These are phyloP conservation scores for Lentithecium fluviatile DNA, from an alignment of 495 filamentous ascomycete species.

Conservation along the genomic window DNA sequence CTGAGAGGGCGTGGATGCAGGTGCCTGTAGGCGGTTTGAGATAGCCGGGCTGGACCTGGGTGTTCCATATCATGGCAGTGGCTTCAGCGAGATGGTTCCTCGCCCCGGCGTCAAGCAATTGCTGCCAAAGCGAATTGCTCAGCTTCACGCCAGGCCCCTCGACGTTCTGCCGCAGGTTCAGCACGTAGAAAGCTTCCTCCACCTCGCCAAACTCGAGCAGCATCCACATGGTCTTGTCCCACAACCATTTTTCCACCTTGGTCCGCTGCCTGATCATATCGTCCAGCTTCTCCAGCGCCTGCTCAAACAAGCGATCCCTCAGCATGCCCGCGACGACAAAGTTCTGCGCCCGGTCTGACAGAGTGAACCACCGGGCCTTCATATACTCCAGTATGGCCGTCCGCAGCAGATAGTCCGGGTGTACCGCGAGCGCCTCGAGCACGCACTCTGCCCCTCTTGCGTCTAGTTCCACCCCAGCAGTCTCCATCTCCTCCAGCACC, in stretches of 20 bases:
- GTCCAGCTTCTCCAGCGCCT: constrained; percentile 72
- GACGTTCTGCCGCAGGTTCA: constrained; percentile 8
- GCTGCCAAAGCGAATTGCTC: constrained; percentile 58
- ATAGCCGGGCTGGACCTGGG: constrained; percentile 55
- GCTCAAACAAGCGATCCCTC: constrained; percentile 76
- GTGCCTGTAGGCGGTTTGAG: constrained; percentile 66
- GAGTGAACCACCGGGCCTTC: constrained; percentile 65
- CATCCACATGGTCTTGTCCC: constrained; percentile 68
- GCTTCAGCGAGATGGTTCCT: constrained; percentile 44
- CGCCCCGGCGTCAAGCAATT: constrained; percentile 69
- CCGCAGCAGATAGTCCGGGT: constrained; percentile 80
- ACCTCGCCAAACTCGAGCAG: constrained; percentile 69
- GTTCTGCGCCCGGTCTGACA: constrained; percentile 63
- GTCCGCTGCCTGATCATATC: constrained; percentile 60
- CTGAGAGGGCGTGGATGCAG: constrained; percentile 62
- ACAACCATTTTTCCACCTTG: constrained; percentile 65
- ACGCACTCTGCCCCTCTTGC: constrained; percentile 67
- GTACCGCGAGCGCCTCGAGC: constrained; percentile 72
- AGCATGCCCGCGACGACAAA: constrained; percentile 71
- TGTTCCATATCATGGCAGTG: constrained; percentile 61
- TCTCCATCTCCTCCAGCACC: constrained; percentile 70
- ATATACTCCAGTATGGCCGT: constrained; percentile 68
- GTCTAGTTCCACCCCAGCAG: constrained; percentile 58
- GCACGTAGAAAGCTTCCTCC: constrained; percentile 60
- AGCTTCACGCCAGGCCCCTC: constrained; percentile 31